Evolutionary conservation across 1,284 basidiomycete species (phyloP), one percentile per base, ranked within the genome.

Genomic region (Termitomyces sp.): DNA sequence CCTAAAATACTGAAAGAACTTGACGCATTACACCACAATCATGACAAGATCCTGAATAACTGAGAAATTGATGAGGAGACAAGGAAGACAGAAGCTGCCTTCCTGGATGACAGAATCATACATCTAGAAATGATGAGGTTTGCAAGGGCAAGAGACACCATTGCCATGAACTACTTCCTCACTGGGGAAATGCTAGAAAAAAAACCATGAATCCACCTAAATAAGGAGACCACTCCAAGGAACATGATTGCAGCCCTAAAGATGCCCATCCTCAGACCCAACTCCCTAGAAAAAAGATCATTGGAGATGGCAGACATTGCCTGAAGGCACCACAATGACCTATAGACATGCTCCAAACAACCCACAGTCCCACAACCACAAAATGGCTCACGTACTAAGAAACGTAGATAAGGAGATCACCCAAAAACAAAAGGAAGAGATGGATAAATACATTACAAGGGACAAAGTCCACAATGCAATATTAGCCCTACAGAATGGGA

Each of bases 131-230:
- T 3, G 1, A 10, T 0, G 26, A 9, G 16, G 2, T 43, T 43
- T 10, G 8, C 14, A 0, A n/a, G 26, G 10, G 41, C 41, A 9
- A 30, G 16, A 7, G 41, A 44, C 9, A 44, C 26, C 0, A 5
- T 30, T 0, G 42, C n/a, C 3, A 18, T 9, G 1, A 31, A 10
- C 10, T 30, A 18, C 9, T 30, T 18, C 3, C 3, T 44, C 0
- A 28, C 30, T 13, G 16, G 42, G 1, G 71, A 75, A 53, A 61
- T 57, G 0, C 62, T 67, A 0, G 53, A 54, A 3, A 53, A 54
- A 3, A 68, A 68, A 48, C 64, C 61, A 49, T 73, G 72, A 70
- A 61, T 61, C 0, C 49, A 38, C 0, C 18, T 65, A 0, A 64
- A 70, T 37, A 65, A 62, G 38, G 49, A 54, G 3, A 56, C 44